phyloP scores from a whole-genome alignment of 2,329 filamentous ascomycete species.

The Botryotinia globosa region DNA sequence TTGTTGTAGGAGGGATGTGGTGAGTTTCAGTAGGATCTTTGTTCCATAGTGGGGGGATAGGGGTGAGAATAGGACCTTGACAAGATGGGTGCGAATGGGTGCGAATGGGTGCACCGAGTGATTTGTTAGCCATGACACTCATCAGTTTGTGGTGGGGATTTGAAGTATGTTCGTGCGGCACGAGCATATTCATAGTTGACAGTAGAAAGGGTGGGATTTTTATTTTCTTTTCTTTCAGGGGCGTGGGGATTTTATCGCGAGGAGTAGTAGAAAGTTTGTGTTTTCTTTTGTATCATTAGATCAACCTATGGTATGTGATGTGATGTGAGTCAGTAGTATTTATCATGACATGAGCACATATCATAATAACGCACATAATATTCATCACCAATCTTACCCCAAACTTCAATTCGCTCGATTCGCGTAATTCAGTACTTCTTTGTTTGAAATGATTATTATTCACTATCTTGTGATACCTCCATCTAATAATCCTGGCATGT shows the following conservation, averaged over 20 bases:
- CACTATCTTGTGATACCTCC: background rate
- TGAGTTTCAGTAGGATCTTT: constrained; percentile 86
- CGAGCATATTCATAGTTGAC: background rate
- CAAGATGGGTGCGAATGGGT: too few species aligned
- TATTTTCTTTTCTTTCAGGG: background rate
- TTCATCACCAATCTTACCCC: background rate
- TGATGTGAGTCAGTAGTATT: background rate
- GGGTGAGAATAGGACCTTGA: background rate
- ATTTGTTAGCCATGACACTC: background rate
- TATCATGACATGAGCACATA: background rate
- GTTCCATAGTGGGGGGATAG: constrained; percentile 55
- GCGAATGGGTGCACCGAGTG: background rate
- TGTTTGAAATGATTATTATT: background rate
- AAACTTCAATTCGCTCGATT: background rate
- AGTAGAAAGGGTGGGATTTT: background rate
- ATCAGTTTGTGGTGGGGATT: background rate
- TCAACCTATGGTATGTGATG: background rate
- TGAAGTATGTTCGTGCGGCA: background rate
- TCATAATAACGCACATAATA: background rate
- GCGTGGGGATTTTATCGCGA: background rate
- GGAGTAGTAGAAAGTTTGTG: background rate
- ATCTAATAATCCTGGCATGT: background rate
- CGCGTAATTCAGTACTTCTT: background rate
- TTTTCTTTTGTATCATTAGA: background rate
- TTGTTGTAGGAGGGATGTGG: constrained; percentile 84